phyloP scores from a whole-genome alignment of 352 stramenopile genomes.

The Saprolegnia parasitica region DNA sequence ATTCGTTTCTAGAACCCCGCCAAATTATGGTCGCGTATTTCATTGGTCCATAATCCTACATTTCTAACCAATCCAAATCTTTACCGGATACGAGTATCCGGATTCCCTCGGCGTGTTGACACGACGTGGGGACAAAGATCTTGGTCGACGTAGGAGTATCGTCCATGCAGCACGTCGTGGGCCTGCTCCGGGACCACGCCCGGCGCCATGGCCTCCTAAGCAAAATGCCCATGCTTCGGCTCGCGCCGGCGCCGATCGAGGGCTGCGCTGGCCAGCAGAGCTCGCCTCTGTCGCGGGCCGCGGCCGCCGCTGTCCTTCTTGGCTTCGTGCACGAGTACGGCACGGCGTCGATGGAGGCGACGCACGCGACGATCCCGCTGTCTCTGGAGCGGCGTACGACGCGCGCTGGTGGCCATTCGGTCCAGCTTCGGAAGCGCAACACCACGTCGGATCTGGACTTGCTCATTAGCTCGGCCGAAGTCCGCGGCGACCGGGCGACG shows the following conservation, averaged over 20 bases:
- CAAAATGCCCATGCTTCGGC: not conserved
- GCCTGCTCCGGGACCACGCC: not conserved
- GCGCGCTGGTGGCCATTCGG: not conserved
- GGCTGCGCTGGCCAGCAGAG: not conserved
- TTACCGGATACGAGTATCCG: not conserved
- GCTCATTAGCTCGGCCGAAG: conserved; percentile 60
- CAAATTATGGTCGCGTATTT: not conserved
- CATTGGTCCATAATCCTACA: not conserved
- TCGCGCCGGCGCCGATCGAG: not conserved
- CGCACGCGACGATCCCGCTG: not conserved
- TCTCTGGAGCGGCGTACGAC: not conserved
- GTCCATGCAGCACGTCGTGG: not conserved
- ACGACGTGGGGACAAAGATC: conserved; percentile 1
- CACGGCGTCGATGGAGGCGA: conserved; percentile 10
- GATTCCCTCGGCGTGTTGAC: not conserved
- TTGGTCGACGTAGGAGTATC: not conserved
- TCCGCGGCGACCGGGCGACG: conserved; percentile 62
- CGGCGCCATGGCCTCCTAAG: not conserved
- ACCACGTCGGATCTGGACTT: conserved; percentile 37
- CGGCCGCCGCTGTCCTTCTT: not conserved
- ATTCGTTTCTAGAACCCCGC: not conserved
- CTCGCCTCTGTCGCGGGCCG: not conserved
- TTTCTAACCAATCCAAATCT: not conserved
- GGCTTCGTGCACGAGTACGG: conserved; percentile 3
- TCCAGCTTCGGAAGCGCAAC: conserved; percentile 43